A percentile compares a stretch with the other conserved stretches of the same genome.
Conservation (phyloP, 805 yeast genomes). For the Maudiozyma barnettii region DNA sequence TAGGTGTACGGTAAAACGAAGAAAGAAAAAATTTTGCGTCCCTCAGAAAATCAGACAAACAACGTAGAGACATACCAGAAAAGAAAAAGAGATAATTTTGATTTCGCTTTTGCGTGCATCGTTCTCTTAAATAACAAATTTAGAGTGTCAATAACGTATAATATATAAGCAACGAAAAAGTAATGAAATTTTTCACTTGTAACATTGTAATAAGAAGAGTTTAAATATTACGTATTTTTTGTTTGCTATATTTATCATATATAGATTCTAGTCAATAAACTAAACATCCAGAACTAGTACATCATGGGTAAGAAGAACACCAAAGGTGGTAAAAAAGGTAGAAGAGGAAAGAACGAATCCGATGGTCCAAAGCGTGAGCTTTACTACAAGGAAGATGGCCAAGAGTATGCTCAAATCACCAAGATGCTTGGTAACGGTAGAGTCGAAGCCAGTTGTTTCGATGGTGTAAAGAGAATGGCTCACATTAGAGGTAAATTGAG, state of each 20-base stretch:
- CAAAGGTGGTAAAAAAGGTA: constrained; percentile 78
- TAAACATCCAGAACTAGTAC: not conserved
- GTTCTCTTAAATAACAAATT: not conserved
- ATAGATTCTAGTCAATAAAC: not conserved
- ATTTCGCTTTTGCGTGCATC: too few species aligned
- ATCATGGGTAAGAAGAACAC: constrained; percentile 32
- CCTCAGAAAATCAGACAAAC: not conserved
- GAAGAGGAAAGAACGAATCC: constrained; percentile 97
- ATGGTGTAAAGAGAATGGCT: constrained; percentile 87
- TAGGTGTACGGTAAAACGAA: not conserved
- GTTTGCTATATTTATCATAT: not conserved
- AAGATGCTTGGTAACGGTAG: constrained; percentile 98
- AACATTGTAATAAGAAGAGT: too few species aligned
- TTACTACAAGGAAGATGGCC: constrained; percentile 86
- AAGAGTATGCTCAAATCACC: constrained; percentile 96
- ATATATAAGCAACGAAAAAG: not conserved
- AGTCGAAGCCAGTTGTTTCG: constrained; percentile 91
- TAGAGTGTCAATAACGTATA: not conserved
- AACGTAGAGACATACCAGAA: not conserved
- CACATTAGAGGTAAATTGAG: constrained; percentile 98
- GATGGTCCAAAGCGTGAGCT: constrained; percentile 91
- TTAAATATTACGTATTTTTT: too few species aligned
- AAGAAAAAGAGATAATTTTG: too few species aligned
- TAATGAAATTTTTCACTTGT: not conserved
- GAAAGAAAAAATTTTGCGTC: not conserved